phyloP scores from a whole-genome alignment of 1,139 yeast species.

The Pichia sp. region DNA sequence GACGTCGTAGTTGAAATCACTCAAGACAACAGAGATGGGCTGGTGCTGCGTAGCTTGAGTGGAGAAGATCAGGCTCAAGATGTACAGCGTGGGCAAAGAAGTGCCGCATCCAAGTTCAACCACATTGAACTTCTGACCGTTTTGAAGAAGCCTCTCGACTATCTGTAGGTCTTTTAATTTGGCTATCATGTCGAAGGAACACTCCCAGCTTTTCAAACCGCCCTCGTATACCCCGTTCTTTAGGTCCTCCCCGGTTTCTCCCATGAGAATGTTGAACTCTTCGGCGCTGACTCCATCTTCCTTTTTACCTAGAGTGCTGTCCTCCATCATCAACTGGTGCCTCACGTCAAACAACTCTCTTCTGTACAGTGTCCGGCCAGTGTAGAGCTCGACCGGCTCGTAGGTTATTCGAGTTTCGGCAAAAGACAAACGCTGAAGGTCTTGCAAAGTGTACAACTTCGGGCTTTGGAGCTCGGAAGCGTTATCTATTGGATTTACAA shows the following conservation, averaged over 20 bases:
- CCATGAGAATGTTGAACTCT: constrained; percentile 46
- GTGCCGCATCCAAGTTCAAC: constrained; percentile 91
- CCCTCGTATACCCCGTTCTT: constrained; percentile 82
- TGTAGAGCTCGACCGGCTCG: constrained; percentile 16
- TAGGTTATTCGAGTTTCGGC: constrained; percentile 24
- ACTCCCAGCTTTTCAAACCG: constrained; percentile 94
- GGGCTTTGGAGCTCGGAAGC: constrained; percentile 13
- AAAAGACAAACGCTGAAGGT: constrained; percentile 15
- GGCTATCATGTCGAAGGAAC: constrained; percentile 73
- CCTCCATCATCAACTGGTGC: constrained; percentile 85
- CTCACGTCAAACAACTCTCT: constrained; percentile 84
- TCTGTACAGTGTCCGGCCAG: constrained; percentile 35
- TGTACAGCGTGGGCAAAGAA: constrained; percentile 64
- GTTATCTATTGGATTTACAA: constrained; percentile 25
- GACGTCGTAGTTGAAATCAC: constrained; percentile 82
- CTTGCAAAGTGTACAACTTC: constrained; percentile 11
- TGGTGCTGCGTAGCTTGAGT: background rate
- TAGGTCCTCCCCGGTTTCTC: constrained; percentile 62
- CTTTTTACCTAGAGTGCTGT: constrained; percentile 35
- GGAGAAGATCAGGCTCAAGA: constrained; percentile 41
- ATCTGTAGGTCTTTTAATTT: constrained; percentile 30
- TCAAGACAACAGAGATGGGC: constrained; percentile 42
- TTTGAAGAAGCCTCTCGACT: background rate
- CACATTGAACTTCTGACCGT: constrained; percentile 29
- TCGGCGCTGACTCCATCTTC: constrained; percentile 25